A percentile compares a stretch with the other conserved stretches of the same genome.
phyloP scores from a whole-genome alignment of 805 yeast species.

The Ogataea naganishii region DNA sequence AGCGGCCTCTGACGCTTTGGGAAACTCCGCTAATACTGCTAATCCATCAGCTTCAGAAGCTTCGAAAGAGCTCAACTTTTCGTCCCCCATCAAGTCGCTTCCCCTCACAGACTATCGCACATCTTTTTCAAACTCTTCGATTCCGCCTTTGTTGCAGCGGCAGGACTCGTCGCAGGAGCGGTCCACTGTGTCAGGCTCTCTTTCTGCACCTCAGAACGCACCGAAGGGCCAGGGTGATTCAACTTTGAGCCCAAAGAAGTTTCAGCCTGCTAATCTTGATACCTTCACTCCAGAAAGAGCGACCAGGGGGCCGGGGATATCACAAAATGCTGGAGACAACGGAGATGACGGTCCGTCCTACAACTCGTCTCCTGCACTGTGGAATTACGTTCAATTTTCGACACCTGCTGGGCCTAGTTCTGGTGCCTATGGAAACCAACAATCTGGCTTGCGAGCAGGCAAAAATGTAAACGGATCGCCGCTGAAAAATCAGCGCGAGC shows the following conservation, averaged over 20 bases:
- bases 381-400: constrained; percentile 82
- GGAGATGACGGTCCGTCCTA: constrained; percentile 37
- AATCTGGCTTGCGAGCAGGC: constrained; percentile 3
- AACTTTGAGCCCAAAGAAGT: constrained; percentile 27
- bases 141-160: constrained; percentile 4
- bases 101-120: constrained; percentile 9
- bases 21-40: too few species aligned
- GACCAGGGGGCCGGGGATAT: too few species aligned
- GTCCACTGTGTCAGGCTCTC: constrained; percentile 2
- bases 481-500: constrained; percentile 14
- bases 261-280: constrained; percentile 21
- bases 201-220: not conserved
- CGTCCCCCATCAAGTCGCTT: constrained; percentile 13
- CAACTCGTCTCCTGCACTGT: constrained; percentile 78
- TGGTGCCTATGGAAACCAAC: constrained; percentile 8
- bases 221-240: constrained; percentile 1
- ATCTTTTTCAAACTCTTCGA: constrained; percentile 4
- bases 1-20: too few species aligned
- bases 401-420: constrained; percentile 21
- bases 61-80: constrained; percentile 9
- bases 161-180: constrained; percentile 9
- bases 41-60: constrained; percentile 9
- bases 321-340: too few species aligned
- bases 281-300: constrained; percentile 12
- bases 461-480: constrained; percentile 37